Evolutionary conservation across 1,139 yeast genomes (phyloP).

Genomic region (Candida frijolesensis): DNA sequence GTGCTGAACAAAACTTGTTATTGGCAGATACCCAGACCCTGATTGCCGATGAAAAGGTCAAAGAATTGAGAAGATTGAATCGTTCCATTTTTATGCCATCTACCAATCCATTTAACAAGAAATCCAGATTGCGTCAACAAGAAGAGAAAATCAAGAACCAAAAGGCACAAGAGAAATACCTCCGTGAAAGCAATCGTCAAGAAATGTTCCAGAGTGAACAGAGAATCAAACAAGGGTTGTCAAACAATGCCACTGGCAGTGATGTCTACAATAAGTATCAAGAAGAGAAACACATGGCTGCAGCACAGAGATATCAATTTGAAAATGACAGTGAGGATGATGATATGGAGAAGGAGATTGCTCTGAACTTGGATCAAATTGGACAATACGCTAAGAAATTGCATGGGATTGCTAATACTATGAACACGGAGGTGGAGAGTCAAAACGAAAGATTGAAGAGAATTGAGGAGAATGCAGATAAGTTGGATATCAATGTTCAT

Average conservation of each 20-base stretch:
- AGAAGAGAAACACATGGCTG: conserved; percentile 47
- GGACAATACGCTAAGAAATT: conserved; percentile 46
- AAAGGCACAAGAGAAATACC: conserved; percentile 60
- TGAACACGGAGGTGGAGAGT: conserved; percentile 51
- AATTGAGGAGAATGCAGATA: conserved; percentile 59
- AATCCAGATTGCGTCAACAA: conserved; percentile 71
- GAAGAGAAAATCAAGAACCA: conserved; percentile 73
- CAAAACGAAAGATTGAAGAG: conserved; percentile 52
- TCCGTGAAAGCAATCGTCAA: conserved; percentile 43
- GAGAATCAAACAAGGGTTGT: conserved; percentile 45
- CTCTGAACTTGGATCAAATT: conserved; percentile 56
- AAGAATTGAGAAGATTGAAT: conserved; percentile 76
- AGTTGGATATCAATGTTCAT: conserved; percentile 56
- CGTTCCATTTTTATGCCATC: conserved; percentile 85
- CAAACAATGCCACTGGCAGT: conserved; percentile 37
- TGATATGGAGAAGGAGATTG: conserved; percentile 59
- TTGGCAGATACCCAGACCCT: conserved; percentile 81
- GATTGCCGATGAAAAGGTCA: conserved; percentile 82
- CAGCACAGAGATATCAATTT: conserved; percentile 52
- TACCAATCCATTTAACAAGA: conserved; percentile 86
- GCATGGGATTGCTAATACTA: conserved; percentile 45
- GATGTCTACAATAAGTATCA: conserved; percentile 51
- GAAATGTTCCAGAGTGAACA: conserved; percentile 52
- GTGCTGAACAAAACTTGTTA: conserved; percentile 75
- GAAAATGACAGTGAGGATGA: conserved; percentile 62